These are phyloP conservation scores for Aspergillus oerlinghausenensis DNA, from an alignment of 2,329 filamentous ascomycete genomes.

Conservation along the genomic window DNA sequence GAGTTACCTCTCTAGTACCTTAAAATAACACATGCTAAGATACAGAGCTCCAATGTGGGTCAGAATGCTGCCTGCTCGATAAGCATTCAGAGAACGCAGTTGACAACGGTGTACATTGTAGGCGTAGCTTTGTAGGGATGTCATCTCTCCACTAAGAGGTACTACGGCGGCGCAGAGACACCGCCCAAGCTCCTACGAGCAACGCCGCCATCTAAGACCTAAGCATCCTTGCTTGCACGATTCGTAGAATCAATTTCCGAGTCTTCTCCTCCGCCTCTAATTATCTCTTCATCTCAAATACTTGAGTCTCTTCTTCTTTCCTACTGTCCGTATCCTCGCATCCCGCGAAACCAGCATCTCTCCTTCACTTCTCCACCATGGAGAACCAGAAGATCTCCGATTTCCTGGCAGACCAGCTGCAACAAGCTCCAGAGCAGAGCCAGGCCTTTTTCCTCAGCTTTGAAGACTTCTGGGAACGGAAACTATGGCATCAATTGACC, in stretches of 20 bases:
- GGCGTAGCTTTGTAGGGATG: background rate
- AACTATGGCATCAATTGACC: conserved; percentile 98
- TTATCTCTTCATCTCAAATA: background rate
- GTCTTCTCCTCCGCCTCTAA: background rate
- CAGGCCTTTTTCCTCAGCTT: conserved; percentile 86
- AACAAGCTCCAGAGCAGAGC: conserved; percentile 79
- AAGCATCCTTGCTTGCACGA: background rate
- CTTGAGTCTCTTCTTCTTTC: background rate
- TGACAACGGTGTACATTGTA: background rate
- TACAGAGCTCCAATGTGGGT: background rate
- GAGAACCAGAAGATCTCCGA: conserved; percentile 83
- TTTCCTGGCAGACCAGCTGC: conserved; percentile 86
- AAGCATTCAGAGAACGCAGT: background rate
- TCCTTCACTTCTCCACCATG: conserved; percentile 50
- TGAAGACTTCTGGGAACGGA: conserved; percentile 96
- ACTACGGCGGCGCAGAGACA: conserved; percentile 23
- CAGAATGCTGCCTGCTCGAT: background rate
- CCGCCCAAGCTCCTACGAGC: conserved; percentile 23
- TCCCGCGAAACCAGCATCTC: background rate
- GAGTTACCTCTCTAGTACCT: no score
- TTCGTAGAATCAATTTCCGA: background rate
- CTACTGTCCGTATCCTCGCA: background rate
- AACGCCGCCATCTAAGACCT: conserved; percentile 9
- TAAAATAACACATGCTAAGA: background rate
- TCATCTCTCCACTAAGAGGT: conserved; percentile 5